phyloP scores from a whole-genome alignment of 495 filamentous ascomycete species.

The Penicillium simplicissimum region DNA sequence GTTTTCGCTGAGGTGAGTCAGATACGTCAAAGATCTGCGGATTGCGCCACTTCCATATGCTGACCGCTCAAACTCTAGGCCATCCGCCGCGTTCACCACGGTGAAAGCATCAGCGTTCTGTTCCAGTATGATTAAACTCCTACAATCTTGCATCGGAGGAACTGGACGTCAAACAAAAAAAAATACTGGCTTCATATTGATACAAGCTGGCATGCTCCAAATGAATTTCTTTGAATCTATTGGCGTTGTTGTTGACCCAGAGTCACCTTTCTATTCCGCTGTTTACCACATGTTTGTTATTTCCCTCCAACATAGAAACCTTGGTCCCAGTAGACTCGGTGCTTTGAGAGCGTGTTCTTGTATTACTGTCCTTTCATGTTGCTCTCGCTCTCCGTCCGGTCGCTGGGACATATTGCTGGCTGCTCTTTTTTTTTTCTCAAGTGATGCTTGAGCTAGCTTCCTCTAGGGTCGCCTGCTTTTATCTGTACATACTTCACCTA shows the following conservation, averaged over 20 bases:
- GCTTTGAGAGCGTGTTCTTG: constrained; percentile 10
- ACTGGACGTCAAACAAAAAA: not conserved
- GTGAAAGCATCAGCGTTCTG: constrained; percentile 95
- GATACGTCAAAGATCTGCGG: constrained; percentile 7
- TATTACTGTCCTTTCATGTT: constrained; percentile 13
- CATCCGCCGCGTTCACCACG: constrained; percentile 94
- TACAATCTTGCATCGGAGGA: not conserved
- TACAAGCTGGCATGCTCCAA: constrained; percentile 11
- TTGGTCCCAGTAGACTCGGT: constrained; percentile 24
- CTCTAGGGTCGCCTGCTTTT: constrained; percentile 8
- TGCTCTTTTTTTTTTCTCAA: constrained; percentile 1
- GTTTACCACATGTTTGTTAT: constrained; percentile 5
- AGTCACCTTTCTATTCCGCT: constrained; percentile 18
- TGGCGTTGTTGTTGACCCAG: constrained; percentile 19
- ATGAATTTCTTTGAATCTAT: constrained; percentile 27
- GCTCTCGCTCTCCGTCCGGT: constrained; percentile 12
- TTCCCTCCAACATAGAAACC: constrained; percentile 23
- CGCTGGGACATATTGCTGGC: constrained; percentile 12
- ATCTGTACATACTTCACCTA: constrained; percentile 21
- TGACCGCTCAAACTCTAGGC: constrained; percentile 54
- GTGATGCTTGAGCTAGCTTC: constrained; percentile 8
- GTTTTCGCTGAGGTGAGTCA: constrained; percentile 84
- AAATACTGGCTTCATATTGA: constrained; percentile 8
- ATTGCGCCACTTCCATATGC: constrained; percentile 8
- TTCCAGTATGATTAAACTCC: constrained; percentile 77